A percentile compares a stretch with the other conserved stretches of the same genome.
Evolutionary conservation across 2,329 filamentous ascomycete species (phyloP).

Genomic region (Trichoderma atroviride): DNA sequence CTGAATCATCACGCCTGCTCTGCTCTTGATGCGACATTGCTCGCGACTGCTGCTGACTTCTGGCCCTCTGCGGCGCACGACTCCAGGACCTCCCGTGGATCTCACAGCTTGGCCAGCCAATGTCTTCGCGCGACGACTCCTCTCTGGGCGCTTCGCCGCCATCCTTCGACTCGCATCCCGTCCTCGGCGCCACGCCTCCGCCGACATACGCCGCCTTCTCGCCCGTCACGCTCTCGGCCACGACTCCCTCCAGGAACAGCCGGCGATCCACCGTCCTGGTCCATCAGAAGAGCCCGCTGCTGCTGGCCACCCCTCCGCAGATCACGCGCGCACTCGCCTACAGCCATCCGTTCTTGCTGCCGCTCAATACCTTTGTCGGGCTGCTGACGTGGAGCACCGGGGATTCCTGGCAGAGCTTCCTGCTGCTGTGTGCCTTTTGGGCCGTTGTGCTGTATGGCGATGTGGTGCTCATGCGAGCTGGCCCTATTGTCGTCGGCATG

Average conservation of each 20-base stretch:
- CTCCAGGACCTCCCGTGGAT: slow-evolving; percentile 53
- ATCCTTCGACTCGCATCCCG: slow-evolving; percentile 36
- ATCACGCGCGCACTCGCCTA: slow-evolving; percentile 93
- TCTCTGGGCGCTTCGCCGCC: slow-evolving; percentile 41
- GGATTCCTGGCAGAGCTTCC: slow-evolving; percentile 96
- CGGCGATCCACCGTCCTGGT: slow-evolving; percentile 91
- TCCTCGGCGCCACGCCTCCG: slow-evolving; percentile 45
- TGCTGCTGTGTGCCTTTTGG: slow-evolving; percentile 86
- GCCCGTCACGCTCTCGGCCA: slow-evolving; percentile 73
- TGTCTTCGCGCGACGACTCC: slow-evolving; percentile 46
- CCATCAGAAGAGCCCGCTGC: slow-evolving; percentile 91
- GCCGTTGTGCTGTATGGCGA: slow-evolving; percentile 83
- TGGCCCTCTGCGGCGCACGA: slow-evolving; percentile 30
- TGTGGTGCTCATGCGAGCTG: slow-evolving; percentile 75
- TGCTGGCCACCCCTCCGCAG: slow-evolving; percentile 91
- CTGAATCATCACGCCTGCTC: not conserved
- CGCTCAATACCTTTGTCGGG: slow-evolving; percentile 82
- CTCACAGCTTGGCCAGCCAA: slow-evolving; percentile 47
- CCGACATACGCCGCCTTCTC: slow-evolving; percentile 91
- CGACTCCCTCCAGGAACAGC: slow-evolving; percentile 60
- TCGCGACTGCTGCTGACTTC: slow-evolving; percentile 20
- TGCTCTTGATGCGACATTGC: slow-evolving; percentile 1
- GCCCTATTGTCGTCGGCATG: slow-evolving; percentile 79
- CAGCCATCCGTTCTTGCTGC: slow-evolving; percentile 90
- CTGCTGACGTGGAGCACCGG: slow-evolving; percentile 91